Evolutionary conservation across 1,139 yeast species (phyloP), one percentile per base, ranked within the genome.

Genomic region (Pneumocystis jirovecii): DNA sequence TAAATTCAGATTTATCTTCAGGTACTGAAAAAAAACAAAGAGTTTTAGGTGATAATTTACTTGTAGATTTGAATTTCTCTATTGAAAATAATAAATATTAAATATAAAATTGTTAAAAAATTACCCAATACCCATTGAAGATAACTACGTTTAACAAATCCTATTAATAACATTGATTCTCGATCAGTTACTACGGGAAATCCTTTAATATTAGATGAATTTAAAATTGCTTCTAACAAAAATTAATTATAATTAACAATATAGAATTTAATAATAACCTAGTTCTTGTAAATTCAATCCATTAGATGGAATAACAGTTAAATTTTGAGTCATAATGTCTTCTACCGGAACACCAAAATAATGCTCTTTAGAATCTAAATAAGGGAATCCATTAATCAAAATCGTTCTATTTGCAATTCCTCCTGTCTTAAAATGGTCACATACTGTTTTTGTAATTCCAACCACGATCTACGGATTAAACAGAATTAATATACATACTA

Each of bases 341-440:
- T 77, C 78, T 0, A 86, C 88, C 1, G 77, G 78, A 60, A 81
- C 81, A 70, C 85, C 83, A 37, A 77, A 75, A 63, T 79, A 80
- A 65, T 81, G 83, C 65, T 85, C 89, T 70, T 86, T 85, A 10
- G 85, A 79, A 71, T 90, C 96, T 61, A 93, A 81, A 67, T 83
- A 83, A 0, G 99, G 98, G 66, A 88, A 80, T 0, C 97, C 97
- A 75, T 90, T 91, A 71, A 89, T 88, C 64, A 79, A 78, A 69
- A 95, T 89, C 88, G 91, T 93, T 74, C 90, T 95, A 73, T 95
- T 98, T 0, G 98, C 96, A 68, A 95, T 90, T 1, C 97, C 97
- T 34, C 85, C 86, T 60, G 82, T 79, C 1, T 96, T 96, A 80
- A 87, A 86, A 66, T 78, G 80, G 69, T 87, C 95, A 69, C 84